Conservation (phyloP, 1,284 basidiomycete species). For the Cerrena zonata region DNA sequence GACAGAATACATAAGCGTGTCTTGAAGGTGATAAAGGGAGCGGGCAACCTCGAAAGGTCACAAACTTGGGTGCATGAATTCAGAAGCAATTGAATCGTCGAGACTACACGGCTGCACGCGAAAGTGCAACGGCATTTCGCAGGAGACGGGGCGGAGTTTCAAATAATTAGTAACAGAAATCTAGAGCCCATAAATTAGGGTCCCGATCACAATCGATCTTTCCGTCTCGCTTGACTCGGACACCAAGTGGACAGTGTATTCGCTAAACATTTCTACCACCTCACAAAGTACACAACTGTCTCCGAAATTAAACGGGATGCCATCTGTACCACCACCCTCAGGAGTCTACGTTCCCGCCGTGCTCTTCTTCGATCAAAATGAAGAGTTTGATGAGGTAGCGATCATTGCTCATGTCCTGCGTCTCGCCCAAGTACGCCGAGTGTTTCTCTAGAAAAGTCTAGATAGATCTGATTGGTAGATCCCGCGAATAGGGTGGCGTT, state of each 20-base stretch:
- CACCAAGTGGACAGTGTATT: too few species aligned
- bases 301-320: too few species aligned
- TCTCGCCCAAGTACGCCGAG: conserved; percentile 50
- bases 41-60: neutral
- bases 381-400: conserved; percentile 56
- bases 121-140: too few species aligned
- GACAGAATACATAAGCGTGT: conserved; percentile 37
- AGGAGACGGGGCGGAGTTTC: neutral
- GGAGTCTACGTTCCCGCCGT: conserved; percentile 74
- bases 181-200: neutral
- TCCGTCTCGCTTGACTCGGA: neutral
- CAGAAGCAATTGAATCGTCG: neutral
- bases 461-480: conserved; percentile 5
- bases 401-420: conserved; percentile 62
- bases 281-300: too few species aligned
- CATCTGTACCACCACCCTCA: conserved; percentile 44
- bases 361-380: conserved; percentile 60
- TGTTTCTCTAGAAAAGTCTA: neutral
- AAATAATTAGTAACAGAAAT: neutral
- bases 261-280: too few species aligned
- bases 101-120: neutral
- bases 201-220: neutral
- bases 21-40: neutral
- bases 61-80: neutral
- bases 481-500: conserved; percentile 48